phyloP scores from a whole-genome alignment of 805 yeast genomes.

The Saccharomycopsis synnaedendra region DNA sequence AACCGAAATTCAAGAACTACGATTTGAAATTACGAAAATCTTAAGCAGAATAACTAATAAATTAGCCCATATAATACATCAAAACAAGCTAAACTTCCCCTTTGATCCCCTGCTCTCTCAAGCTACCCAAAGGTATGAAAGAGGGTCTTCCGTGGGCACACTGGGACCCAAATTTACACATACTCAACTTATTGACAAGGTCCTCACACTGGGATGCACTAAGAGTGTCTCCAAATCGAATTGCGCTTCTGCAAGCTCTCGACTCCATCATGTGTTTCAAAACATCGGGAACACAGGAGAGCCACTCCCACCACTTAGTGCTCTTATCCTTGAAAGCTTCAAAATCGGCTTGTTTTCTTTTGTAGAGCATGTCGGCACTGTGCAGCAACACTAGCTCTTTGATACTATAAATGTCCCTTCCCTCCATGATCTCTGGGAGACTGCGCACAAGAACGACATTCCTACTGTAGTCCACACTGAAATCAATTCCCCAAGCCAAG shows the following conservation, averaged over 20 bases:
- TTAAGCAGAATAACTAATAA: no score
- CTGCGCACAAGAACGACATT: conserved; percentile 24
- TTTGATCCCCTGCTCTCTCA: no score
- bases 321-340: not conserved
- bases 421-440: conserved; percentile 30
- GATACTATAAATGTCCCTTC: conserved; percentile 19
- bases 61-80: no score
- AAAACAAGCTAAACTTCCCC: no score
- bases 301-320: conserved; percentile 27
- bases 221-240: conserved; percentile 59
- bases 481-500: conserved; percentile 34
- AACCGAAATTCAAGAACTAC: no score
- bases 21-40: no score
- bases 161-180: conserved; percentile 53
- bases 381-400: conserved; percentile 32
- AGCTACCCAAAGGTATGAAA: conserved; percentile 36
- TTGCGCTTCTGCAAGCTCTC: conserved; percentile 56
- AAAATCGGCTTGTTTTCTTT: not conserved
- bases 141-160: conserved; percentile 89
- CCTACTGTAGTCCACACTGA: conserved; percentile 3
- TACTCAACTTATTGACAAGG: conserved; percentile 30
- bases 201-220: conserved; percentile 30
- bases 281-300: conserved; percentile 37
- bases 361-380: conserved; percentile 22
- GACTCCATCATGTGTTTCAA: conserved; percentile 41